Evolutionary conservation across 179 eudicot species (phyloP), one percentile per base, ranked within the genome.

Genomic region (Silene noctiflora): DNA sequence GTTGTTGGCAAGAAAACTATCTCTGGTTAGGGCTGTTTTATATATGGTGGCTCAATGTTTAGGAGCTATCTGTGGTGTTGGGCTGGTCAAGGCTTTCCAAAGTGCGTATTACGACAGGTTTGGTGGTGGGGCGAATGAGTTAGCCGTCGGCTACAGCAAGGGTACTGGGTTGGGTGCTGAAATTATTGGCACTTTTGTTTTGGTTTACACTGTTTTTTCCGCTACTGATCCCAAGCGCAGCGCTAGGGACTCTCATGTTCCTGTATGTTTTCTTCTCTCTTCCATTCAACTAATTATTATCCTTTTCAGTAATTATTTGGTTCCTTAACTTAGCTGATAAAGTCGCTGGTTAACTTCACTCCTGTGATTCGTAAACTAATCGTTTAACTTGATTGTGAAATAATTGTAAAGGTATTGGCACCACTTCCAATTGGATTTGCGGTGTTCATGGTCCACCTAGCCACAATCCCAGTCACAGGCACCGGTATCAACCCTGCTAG

Each of bases 361-460:
- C n/a, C n/a, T n/a, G n/a, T 27, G 10, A 39, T 39, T 39, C 46
- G 1, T 39, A 8, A 7, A 9, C 11, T 39, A 39, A 39, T 39
- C 46, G 46, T 7, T 60, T 83, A 53, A 70, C 48, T 27, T 6
- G 4, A 53, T 55, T 73, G 29, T 71, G 11, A 2, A 27, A 39
- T 5, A 22, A 42, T 7, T 68, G 0, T 53, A 17, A 6, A 88
- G 91, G 89, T 88, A 19, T 74, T 88, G 86, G 91, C 91, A 68
- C 91, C 91, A 66, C 87, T 88, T 55, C 91, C 89, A 17, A 88
- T 88, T 67, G 89, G 92, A 65, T 88, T 88, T 42, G 92, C 92
- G 0, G 92, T 88, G 75, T 88, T 88, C 78, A 87, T 88, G 92
- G 92, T 88, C 53, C 92, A 88, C 83, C 67, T 88, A 81, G 92